Evolutionary conservation across 2,329 filamentous ascomycete species (phyloP), one percentile per base, ranked within the genome.

Genomic region (Diaporthe sp.): DNA sequence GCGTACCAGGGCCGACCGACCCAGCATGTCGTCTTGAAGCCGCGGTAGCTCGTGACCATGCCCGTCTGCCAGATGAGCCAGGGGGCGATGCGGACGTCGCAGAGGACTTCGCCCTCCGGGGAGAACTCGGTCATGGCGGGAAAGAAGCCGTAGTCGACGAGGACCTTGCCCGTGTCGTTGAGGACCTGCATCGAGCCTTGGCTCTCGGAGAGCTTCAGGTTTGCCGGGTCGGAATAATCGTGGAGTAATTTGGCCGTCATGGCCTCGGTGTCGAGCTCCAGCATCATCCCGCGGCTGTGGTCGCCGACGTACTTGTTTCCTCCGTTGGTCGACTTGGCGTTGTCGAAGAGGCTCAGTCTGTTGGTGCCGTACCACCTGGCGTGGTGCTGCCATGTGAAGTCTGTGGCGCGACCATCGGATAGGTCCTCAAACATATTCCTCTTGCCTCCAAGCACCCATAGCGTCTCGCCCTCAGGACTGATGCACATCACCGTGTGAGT

Each of bases 331-430:
- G 84, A 81, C 58, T 77, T 80, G 61, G 85, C 83, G 78, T 86
- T 85, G 79, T 85, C 84, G 74, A 86, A 86, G 68, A 85, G 80
- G 72, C 82, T 83, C 71, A 85, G 78, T 57, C 82, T 81, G 15
- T 81, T 79, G 73, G 80, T 75, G 60, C 79, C 78, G 78, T 80
- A 79, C 76, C 84, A 80, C 31, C 82, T 82, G 8, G 82, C 83
- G 70, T 85, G 82, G 77, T 85, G 85, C 78, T 86, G 84, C 81
- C 84, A 85, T 68, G 80, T 79, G 77, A 85, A 84, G 76, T 83
- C 79, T 42, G 82, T 84, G 13, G 84, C 84, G 4, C 72, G 77
- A 15, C 83, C 83, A 20, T 76, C 80, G 53, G 81, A 83, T 1
- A 85, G 74, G 71, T 86, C 85, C 17, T 49, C 20, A 73, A 85